Conservation (phyloP, 257 asterid species). For the Solanum commersonii region DNA sequence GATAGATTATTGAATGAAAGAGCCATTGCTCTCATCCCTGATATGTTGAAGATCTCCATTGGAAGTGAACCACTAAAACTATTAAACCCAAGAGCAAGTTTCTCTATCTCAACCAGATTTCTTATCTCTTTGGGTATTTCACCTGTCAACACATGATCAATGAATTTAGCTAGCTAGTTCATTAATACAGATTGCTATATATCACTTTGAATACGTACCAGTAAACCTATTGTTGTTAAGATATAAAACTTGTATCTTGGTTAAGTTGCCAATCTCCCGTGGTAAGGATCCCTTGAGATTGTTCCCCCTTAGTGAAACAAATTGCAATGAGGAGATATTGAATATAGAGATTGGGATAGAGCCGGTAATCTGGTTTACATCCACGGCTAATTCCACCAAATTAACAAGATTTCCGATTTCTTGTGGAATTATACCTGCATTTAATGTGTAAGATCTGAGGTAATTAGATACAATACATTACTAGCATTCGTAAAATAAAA, state of each 20-base stretch:
- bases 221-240: too few species aligned
- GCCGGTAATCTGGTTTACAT: background rate
- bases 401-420: background rate
- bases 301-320: too few species aligned
- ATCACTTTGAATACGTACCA: too few species aligned
- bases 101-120: too few species aligned
- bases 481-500: too few species aligned
- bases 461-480: too few species aligned
- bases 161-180: too few species aligned
- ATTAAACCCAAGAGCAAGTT: background rate
- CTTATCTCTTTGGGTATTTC: too few species aligned
- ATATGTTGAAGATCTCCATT: background rate
- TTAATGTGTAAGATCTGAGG: background rate
- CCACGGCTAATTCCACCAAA: background rate
- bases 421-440: background rate
- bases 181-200: too few species aligned
- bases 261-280: too few species aligned
- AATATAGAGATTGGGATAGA: background rate
- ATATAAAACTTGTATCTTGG: rapidly evolving
- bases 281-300: too few species aligned
- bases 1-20: background rate
- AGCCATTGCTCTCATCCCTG: background rate
- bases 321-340: background rate
- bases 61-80: background rate
- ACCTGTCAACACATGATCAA: too few species aligned